Base-by-base conservation (phyloP, 108 stramenopile genomes). In the Pseudonitzschia delicatissima region DNA sequence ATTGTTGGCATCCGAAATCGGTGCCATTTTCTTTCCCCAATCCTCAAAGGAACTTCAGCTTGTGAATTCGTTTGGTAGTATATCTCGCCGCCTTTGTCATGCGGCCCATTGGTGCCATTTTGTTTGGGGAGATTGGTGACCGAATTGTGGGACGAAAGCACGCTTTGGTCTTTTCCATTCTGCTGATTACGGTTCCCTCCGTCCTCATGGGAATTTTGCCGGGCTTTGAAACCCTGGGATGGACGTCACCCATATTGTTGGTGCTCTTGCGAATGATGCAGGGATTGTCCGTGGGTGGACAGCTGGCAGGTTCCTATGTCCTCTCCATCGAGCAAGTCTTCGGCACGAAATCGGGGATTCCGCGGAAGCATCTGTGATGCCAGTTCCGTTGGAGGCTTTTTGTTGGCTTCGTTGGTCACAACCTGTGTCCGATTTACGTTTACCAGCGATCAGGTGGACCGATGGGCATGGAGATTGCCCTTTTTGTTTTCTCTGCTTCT, bases 11-110 rank as follows among this genome's bases (percentile, higher is more conserved):
- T 79, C 86, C 17, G 84, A 88, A 65, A 87, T 95, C 23, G 83
- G 86, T 27, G 67, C 70, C 11, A 57, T 76, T 15, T 95, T 95
- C 74, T 95, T 95, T 70, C 90, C 90, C 15, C 33, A 72, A 11
- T 74, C 88, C n/a, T 75, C 73, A 34, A 60, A 75, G 25, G 57
- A 80, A 66, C 58, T 84, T 23, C 81, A 87, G 37, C 34, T 93
- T 15, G 77, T 90, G 12, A 80, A 83, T 36, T 83, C 84, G 5
- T 96, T 96, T 73, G 83, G 84, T 6, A n/a, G 89, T 96, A 40
- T 96, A 88, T 72, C 82, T 92, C 31, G 87, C 83, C 1, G 95
- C 95, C 42, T 96, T 96, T 79, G 42, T 93, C 8, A 80, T 91
- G 67, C 79, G 83, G 42, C 85, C 85, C 0, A 33, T 82, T 9